These are phyloP conservation scores for Arthrobotrys musiformis DNA, from an alignment of 2,329 filamentous ascomycete genomes.

Conservation along the genomic window DNA sequence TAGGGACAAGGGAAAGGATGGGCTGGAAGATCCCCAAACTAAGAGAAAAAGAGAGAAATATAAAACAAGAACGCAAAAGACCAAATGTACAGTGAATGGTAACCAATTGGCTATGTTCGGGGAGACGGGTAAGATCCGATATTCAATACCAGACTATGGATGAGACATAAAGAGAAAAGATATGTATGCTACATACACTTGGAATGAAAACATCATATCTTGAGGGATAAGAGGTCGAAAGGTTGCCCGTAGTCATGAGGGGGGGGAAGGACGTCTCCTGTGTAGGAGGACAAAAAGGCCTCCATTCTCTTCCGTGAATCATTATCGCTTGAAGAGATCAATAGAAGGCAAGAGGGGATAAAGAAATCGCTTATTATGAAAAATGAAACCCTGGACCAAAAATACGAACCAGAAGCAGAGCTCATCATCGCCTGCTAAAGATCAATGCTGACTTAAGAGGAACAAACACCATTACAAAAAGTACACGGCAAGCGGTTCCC, in stretches of 20 bases:
- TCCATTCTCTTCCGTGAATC: constrained; percentile 7
- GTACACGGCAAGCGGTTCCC: background rate
- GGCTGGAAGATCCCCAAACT: background rate
- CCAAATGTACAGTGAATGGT: background rate
- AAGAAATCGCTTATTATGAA: constrained; percentile 16
- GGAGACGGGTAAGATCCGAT: constrained; percentile 18
- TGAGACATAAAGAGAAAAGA: constrained; percentile 13
- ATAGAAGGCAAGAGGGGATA: background rate
- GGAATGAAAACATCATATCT: constrained; percentile 38
- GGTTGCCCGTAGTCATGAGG: background rate
- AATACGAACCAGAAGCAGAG: constrained; percentile 16
- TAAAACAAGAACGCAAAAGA: constrained; percentile 8
- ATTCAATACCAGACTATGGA: constrained; percentile 37
- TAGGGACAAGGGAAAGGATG: background rate
- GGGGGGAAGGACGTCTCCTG: background rate
- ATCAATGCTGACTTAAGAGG: constrained; percentile 10
- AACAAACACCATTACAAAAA: constrained; percentile 5
- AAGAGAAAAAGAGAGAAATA: background rate
- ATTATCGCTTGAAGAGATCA: constrained; percentile 12
- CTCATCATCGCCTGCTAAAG: constrained; percentile 47
- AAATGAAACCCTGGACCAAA: background rate
- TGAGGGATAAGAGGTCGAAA: background rate
- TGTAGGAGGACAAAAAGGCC: background rate
- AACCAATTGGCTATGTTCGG: background rate
- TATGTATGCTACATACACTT: constrained; percentile 49